Percentiles rank a stretch among this genome's conserved stretches.
These are phyloP conservation scores for Fusarium luffae DNA, from an alignment of 2,329 filamentous ascomycete genomes.

Conservation along the genomic window DNA sequence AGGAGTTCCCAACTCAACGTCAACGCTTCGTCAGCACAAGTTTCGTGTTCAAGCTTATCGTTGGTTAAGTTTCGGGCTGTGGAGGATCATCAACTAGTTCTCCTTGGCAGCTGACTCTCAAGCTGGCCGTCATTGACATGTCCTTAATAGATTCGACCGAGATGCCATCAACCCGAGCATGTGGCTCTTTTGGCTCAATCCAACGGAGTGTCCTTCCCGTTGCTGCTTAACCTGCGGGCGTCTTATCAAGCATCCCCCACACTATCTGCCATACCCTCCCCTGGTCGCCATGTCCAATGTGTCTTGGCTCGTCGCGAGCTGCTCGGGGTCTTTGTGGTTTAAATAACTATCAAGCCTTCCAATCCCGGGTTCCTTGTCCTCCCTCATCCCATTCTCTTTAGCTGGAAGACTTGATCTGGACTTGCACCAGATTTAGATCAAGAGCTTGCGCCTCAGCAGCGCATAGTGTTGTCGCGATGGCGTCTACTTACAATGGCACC, in stretches of 20 bases:
- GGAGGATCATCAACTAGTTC: constrained; percentile 23
- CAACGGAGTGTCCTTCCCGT: constrained; percentile 16
- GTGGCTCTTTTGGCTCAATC: constrained; percentile 16
- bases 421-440: constrained; percentile 14
- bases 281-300: constrained; percentile 15
- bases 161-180: constrained; percentile 4
- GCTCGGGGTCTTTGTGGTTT: constrained; percentile 15
- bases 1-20: neutral
- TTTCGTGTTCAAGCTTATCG: constrained; percentile 9
- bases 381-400: constrained; percentile 23
- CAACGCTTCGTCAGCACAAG: neutral
- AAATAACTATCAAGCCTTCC: constrained; percentile 37
- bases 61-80: neutral
- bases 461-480: constrained; percentile 40
- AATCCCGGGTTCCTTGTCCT: constrained; percentile 24
- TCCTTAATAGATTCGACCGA: neutral
- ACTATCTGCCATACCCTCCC: constrained; percentile 37
- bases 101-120: constrained; percentile 20
- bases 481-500: constrained; percentile 63
- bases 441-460: constrained; percentile 22
- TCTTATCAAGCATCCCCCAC: constrained; percentile 45
- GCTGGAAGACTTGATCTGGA: constrained; percentile 26
- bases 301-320: constrained; percentile 18
- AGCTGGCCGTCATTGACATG: neutral
- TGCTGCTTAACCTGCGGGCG: constrained; percentile 36